Evolutionary conservation across 1,284 basidiomycete species (phyloP).

Genomic region (Malassezia dermatis): DNA sequence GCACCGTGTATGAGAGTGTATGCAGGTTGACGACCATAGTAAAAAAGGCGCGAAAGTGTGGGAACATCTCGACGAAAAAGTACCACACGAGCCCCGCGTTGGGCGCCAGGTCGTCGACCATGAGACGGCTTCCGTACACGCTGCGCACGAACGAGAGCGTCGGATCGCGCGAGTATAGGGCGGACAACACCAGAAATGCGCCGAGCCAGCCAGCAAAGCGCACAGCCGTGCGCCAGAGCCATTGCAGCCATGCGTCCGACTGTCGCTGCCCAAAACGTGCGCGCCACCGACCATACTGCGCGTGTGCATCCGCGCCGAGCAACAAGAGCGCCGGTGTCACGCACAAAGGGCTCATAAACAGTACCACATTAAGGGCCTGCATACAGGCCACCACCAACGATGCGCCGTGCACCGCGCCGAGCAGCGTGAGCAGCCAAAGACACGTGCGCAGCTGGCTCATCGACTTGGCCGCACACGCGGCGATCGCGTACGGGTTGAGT

Average conservation of each 20-base stretch:
- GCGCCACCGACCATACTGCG: constrained; percentile 11
- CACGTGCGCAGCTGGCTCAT: constrained; percentile 9
- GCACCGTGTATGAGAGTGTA: constrained; percentile 69
- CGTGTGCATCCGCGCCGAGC: constrained; percentile 11
- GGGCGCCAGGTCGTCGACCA: constrained; percentile 58
- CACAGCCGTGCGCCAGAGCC: neutral
- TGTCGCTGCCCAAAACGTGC: constrained; percentile 4
- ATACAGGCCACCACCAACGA: neutral
- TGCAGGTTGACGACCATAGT: constrained; percentile 88
- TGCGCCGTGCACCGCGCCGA: constrained; percentile 1
- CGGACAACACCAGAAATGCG: neutral
- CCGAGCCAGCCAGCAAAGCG: neutral
- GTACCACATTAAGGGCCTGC: constrained; percentile 4
- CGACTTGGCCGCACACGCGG: constrained; percentile 11
- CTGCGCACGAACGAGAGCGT: constrained; percentile 61
- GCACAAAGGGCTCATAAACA: constrained; percentile 3
- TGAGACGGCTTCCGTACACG: constrained; percentile 47
- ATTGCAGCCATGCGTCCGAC: constrained; percentile 9
- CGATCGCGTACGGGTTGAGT: constrained; percentile 14
- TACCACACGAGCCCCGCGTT: constrained; percentile 97
- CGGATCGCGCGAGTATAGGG: neutral
- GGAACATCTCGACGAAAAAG: constrained; percentile 99
- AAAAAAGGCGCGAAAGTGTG: constrained; percentile 92
- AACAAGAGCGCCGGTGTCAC: constrained; percentile 5
- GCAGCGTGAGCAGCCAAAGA: neutral